These are phyloP conservation scores for Ganoderma sinense DNA, from an alignment of 1,284 basidiomycete genomes.

Conservation along the genomic window DNA sequence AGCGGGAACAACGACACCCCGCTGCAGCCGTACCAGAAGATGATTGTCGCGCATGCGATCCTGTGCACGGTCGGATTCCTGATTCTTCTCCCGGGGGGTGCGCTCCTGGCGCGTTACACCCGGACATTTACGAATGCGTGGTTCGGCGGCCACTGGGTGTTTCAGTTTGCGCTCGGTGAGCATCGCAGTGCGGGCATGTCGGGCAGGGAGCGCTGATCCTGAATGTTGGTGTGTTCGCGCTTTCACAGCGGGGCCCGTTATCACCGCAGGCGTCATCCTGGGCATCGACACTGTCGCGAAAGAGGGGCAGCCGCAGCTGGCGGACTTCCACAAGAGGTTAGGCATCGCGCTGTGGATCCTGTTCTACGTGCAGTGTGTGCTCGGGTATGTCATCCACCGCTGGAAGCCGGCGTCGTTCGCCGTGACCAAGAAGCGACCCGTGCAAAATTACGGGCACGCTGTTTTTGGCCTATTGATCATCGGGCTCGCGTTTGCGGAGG, in stretches of 20 bases:
- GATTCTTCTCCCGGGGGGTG: conserved; percentile 40
- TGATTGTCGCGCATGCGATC: conserved; percentile 48
- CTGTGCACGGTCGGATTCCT: conserved; percentile 42
- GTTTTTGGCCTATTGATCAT: conserved; percentile 60
- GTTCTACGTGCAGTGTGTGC: conserved; percentile 61
- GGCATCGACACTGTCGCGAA: conserved; percentile 55
- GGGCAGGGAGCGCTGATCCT: conserved; percentile 8
- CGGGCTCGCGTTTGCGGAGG: conserved; percentile 59
- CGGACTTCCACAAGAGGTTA: conserved; percentile 63
- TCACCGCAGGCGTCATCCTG: conserved; percentile 58
- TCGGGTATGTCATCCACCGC: conserved; percentile 69
- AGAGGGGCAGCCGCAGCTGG: conserved; percentile 47
- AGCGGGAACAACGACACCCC: conserved; percentile 23
- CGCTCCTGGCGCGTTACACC: conserved; percentile 40
- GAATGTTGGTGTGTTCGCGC: neutral
- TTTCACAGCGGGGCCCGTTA: conserved; percentile 49
- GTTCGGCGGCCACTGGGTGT: conserved; percentile 40
- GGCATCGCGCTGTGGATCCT: conserved; percentile 68
- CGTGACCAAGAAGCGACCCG: conserved; percentile 45
- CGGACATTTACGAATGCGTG: conserved; percentile 40
- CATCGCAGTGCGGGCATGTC: neutral
- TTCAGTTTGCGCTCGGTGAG: conserved; percentile 37
- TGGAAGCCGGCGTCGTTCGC: conserved; percentile 51
- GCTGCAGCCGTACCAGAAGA: conserved; percentile 39
- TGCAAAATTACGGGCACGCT: conserved; percentile 68